Evolutionary conservation across 2,329 filamentous ascomycete genomes (phyloP), one percentile per base, ranked within the genome.

Genomic region (Neofusicoccum sp.): DNA sequence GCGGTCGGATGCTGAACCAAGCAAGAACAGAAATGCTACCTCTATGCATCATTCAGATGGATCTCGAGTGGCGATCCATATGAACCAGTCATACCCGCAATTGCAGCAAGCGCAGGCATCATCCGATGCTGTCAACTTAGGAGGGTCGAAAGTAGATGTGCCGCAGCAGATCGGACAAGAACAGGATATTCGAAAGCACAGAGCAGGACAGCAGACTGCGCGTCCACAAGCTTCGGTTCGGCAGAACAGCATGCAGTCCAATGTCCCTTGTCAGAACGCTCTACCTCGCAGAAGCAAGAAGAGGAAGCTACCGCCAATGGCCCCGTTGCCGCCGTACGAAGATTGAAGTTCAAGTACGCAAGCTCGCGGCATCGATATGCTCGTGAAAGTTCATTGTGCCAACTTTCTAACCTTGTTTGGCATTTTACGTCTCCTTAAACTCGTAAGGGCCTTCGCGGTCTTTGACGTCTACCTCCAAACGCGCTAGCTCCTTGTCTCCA

Each of bases 381-480:
- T 43, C 9, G n/a, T 36, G 44, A 30, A 24, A 14, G 6, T 51
- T n/a, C 7, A 51, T 60, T 62, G 9, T 48, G 11, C 24, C 6
- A 33, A 6, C 6, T 34, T 43, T 56, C n/a, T 56, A 16, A 20
- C 36, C 28, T 12, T 12, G 20, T 14, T 33, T 34, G 16, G 40
- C 7, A 28, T 31, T 63, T 63, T 76, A 81, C 31, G 79, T 82
- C 71, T 81, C 79, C 33, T 73, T 72, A 75, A 91, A 97, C 70
- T 85, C 82, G 75, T 96, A 97, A 16, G 86, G 82, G 28, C 89
- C 87, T 34, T 87, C 86, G 12, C 89, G 88, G 72, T 96, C 90
- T 76, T 89, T 86, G 11, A 98, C 90, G 14, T 80, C 81, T 33
- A 98, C 90, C 78, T 96, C 89, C 65, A 98, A 89, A 71, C 80